phyloP scores from a whole-genome alignment of 208 protist species.

The Naegleria lovaniensis region DNA sequence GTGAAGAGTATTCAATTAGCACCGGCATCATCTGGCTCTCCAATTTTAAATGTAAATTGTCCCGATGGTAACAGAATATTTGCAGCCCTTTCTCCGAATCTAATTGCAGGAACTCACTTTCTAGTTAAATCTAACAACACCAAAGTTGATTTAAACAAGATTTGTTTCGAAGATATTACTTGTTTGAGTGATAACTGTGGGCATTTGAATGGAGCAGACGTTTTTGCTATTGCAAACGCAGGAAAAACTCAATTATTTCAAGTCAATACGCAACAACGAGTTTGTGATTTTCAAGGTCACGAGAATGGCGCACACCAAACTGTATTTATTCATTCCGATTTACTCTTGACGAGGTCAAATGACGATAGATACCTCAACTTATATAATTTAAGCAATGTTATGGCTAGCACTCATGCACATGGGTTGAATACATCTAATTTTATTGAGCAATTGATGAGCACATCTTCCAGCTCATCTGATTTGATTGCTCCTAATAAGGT shows the following conservation, averaged over 20 bases:
- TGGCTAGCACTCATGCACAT: neutral
- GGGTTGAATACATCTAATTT: neutral
- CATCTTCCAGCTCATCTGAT: neutral
- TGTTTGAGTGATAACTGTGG: neutral
- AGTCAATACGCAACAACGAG: neutral
- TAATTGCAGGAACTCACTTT: neutral
- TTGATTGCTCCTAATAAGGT: neutral
- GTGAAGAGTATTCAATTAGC: neutral
- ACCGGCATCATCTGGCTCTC: neutral
- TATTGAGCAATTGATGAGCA: neutral
- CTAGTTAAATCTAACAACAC: neutral
- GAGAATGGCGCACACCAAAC: neutral
- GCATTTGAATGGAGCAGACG: neutral
- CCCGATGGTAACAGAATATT: neutral
- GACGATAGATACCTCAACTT: neutral
- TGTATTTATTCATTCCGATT: neutral
- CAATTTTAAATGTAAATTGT: constrained; percentile 1
- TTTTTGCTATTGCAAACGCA: neutral
- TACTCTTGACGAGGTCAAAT: neutral
- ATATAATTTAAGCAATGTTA: neutral
- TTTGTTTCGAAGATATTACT: constrained; percentile 4
- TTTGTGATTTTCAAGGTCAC: neutral
- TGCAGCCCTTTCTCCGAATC: neutral
- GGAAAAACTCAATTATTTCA: neutral
- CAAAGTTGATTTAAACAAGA: neutral